Evolutionary conservation across 2,329 filamentous ascomycete species (phyloP).

Genomic region (Calcarisporium arbuscula): DNA sequence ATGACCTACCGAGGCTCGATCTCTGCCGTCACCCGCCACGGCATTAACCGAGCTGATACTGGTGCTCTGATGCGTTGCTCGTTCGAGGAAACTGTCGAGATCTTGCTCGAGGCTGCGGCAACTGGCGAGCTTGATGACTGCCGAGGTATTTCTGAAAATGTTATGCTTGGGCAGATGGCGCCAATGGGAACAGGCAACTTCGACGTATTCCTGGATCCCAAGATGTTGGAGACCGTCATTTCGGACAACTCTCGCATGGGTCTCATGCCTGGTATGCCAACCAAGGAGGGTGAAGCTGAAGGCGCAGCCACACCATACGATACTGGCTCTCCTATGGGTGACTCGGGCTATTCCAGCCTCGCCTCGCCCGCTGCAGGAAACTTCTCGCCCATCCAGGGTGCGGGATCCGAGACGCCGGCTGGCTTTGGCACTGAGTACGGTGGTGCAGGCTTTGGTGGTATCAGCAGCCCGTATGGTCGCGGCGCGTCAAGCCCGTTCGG

Average conservation of each 20-base stretch:
- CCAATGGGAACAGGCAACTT: slow-evolving; percentile 97
- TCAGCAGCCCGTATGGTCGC: slow-evolving; percentile 57
- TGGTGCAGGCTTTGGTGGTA: slow-evolving; percentile 43
- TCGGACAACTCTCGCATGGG: slow-evolving; percentile 85
- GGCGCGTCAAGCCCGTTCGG: slow-evolving; percentile 71
- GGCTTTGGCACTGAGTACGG: slow-evolving; percentile 60
- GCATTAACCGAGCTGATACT: slow-evolving; percentile 96
- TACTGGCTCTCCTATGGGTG: slow-evolving; percentile 70
- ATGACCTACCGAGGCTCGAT: slow-evolving; percentile 95
- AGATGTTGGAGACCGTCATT: slow-evolving; percentile 92
- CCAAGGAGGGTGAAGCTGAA: slow-evolving; percentile 67
- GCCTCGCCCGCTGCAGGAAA: slow-evolving; percentile 57
- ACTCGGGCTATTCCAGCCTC: slow-evolving; percentile 60
- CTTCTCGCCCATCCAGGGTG: slow-evolving; percentile 72
- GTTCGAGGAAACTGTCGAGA: slow-evolving; percentile 98
- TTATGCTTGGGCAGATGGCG: slow-evolving; percentile 95
- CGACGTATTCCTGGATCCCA: slow-evolving; percentile 85
- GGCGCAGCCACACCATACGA: slow-evolving; percentile 95
- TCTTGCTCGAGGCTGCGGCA: slow-evolving; percentile 89
- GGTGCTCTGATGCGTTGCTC: slow-evolving; percentile 99
- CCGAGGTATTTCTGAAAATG: slow-evolving; percentile 95
- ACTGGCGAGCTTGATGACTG: slow-evolving; percentile 96
- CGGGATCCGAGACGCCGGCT: slow-evolving; percentile 63
- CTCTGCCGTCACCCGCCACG: slow-evolving; percentile 94
- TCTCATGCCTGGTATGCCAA: slow-evolving; percentile 71